Percentiles rank a stretch among this genome's conserved stretches.
phyloP scores from a whole-genome alignment of 768 basidiomycete species.

The Auricularia sp. region DNA sequence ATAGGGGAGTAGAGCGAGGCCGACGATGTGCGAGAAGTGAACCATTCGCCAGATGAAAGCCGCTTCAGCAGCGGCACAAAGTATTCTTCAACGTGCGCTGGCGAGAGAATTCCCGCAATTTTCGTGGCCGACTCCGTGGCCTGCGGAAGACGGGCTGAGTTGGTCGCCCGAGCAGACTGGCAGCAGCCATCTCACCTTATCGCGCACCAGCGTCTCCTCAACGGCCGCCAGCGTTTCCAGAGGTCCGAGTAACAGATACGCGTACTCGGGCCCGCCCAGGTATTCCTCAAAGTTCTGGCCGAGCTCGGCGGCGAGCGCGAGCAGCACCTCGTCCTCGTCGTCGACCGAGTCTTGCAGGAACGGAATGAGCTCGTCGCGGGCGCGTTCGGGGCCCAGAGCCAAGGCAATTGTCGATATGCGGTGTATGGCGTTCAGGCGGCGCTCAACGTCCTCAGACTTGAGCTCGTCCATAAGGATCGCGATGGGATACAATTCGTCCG shows the following conservation, averaged over 20 bases:
- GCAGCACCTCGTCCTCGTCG: slow-evolving; percentile 95
- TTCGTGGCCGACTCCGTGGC: slow-evolving; percentile 94
- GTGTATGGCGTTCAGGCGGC: slow-evolving; percentile 89
- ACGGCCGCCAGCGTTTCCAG: slow-evolving; percentile 93
- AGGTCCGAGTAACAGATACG: slow-evolving; percentile 81
- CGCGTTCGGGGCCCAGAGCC: slow-evolving; percentile 89
- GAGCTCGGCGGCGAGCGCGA: slow-evolving; percentile 91
- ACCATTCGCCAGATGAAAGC: slow-evolving; percentile 93
- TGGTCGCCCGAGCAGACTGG: background rate
- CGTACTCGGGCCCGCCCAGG: slow-evolving; percentile 79
- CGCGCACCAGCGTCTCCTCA: slow-evolving; percentile 94
- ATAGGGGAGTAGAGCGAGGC: slow-evolving; percentile 88
- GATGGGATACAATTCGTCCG: slow-evolving; percentile 74
- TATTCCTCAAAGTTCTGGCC: slow-evolving; percentile 90
- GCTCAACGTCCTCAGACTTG: slow-evolving; percentile 92
- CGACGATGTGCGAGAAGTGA: slow-evolving; percentile 93
- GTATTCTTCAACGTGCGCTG: slow-evolving; percentile 73
- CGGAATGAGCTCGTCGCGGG: slow-evolving; percentile 88
- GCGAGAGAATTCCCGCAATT: slow-evolving; percentile 67
- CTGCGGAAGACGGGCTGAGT: slow-evolving; percentile 29
- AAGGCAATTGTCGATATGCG: slow-evolving; percentile 97
- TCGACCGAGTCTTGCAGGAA: slow-evolving; percentile 99
- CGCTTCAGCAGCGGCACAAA: slow-evolving; percentile 88
- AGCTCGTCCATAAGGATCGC: slow-evolving; percentile 97
- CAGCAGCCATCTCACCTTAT: slow-evolving; percentile 56